Conservation (phyloP, 2,329 filamentous ascomycete genomes). For the Hypomyces rosellus region DNA sequence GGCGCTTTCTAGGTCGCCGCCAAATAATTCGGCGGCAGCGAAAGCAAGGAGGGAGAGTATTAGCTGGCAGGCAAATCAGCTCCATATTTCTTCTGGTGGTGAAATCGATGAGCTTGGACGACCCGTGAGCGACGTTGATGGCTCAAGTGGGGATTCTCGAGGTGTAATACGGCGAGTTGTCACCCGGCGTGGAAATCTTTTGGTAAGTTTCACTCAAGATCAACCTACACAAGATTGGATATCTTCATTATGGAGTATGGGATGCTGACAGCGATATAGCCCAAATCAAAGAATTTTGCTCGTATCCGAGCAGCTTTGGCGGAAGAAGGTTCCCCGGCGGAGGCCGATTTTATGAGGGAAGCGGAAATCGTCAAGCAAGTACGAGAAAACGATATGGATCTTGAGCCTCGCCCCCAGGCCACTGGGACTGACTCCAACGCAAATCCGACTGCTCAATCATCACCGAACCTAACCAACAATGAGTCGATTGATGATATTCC, state of each 20-base stretch:
- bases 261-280: conserved; percentile 45
- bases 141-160: conserved; percentile 49
- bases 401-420: conserved; percentile 39
- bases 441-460: conserved; percentile 56
- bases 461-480: conserved; percentile 59
- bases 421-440: conserved; percentile 40
- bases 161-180: conserved; percentile 78
- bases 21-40: conserved; percentile 35
- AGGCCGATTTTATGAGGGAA: conserved; percentile 83
- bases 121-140: conserved; percentile 57
- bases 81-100: conserved; percentile 72
- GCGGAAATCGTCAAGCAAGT: conserved; percentile 95
- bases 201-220: conserved; percentile 50
- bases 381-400: conserved; percentile 74
- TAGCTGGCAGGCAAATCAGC: conserved; percentile 81
- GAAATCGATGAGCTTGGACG: conserved; percentile 58
- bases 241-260: background rate
- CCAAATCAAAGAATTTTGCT: conserved; percentile 93
- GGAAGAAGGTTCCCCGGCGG: conserved; percentile 81
- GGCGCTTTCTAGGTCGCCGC: conserved; percentile 66
- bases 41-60: conserved; percentile 76
- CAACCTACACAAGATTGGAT: background rate
- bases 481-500: conserved; percentile 63
- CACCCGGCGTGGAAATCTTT: conserved; percentile 77
- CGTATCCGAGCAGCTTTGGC: conserved; percentile 83